Base-by-base conservation (phyloP, 805 yeast species). In the Yamadazyma paraphyllophila region DNA sequence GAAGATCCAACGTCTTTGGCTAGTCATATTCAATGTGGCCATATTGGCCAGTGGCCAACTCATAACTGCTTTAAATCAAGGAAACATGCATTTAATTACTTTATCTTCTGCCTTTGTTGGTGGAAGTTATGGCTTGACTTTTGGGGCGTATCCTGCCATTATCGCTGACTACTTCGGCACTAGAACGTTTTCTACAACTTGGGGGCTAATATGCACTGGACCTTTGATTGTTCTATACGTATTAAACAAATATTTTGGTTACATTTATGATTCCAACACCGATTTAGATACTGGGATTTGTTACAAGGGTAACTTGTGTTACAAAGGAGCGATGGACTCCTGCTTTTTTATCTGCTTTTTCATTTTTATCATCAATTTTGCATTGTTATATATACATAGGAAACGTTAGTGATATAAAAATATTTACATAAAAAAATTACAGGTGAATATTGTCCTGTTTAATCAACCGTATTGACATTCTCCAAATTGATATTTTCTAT, bases 171-270 rank as follows among this genome's bases (percentile, higher is more conserved):
- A 72, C 11, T 85, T 84, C 65, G 91, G 91, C 2, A 76, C 87
- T 0, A 71, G 65, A 6, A 76, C 81, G 0, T 86, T 84, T 59
- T 81, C 89, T 16, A 83, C 91, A 0, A 73, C 83, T 1, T 86
- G 94, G 92, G 89, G 92, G 0, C 64, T 85, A 34, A 63, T 81
- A 12, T 83, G 90, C 17, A 81, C 89, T 0, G 91, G 91, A 7
- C 88, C 89, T 1, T 63, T 84, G 15, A 37, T 79, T 3, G 66
- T 78, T 0, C 74, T 85, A 34, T 79, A 77, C 53, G 41, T 70
- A 2, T 69, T 85, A 49, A 80, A 82, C 40, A 74, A 73, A 45
- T 66, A 73, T 40, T 76, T 86, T 52, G 89, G 88, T 1, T 45
- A 53, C 8, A 74, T 78, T 27, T 73, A 85, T 51, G 82, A 80